Evolutionary conservation across 2,329 filamentous ascomycete genomes (phyloP), one percentile per base, ranked within the genome.

Genomic region (Phyllosticta paracitricarpa): DNA sequence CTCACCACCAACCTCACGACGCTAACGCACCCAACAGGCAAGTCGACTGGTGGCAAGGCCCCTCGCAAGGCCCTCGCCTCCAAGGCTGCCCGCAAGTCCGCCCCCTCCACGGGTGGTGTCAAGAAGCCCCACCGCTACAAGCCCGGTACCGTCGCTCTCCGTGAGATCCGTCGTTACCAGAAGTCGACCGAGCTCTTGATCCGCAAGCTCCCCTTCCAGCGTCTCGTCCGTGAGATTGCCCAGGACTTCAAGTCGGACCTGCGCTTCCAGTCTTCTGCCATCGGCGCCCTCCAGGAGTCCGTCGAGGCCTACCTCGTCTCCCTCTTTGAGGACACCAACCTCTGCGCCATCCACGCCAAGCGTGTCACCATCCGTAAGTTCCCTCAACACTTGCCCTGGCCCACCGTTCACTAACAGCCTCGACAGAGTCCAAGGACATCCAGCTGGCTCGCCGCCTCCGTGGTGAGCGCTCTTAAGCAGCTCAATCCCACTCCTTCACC

Each of bases 51-150:
- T 85, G 84, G 84, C 81, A 87, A 87, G 79, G 84, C 84, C 73
- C 84, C 84, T 70, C 83, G 84, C 80, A 99, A 99, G 90, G 92
- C 97, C 86, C 91, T 97, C 75, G 93, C 93, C 72, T 96, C 92
- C 84, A 97, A 97, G 89, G 94, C 93, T 69, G 93, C 94, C 74
- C 92, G 94, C 83, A 99, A 99, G 88, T 91, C 88, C 72, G 93
- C 94, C 65, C 94, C 94, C 71, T 96, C 91, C 66, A 97, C 94
- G 77, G 94, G 93, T 73, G 78, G 78, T 79, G 78, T 80, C 76
- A 81, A 81, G 78, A 80, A 81, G 78, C 78, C 78, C 71, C 78
- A 80, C 73, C 73, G 78, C 66, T 81, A 81, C 73, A 81, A 81
- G 77, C 78, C 78, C 64, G 91, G 91, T 70, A 97, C 92, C 53